Conservation (phyloP, 768 basidiomycete species). For the Russula sp. region DNA sequence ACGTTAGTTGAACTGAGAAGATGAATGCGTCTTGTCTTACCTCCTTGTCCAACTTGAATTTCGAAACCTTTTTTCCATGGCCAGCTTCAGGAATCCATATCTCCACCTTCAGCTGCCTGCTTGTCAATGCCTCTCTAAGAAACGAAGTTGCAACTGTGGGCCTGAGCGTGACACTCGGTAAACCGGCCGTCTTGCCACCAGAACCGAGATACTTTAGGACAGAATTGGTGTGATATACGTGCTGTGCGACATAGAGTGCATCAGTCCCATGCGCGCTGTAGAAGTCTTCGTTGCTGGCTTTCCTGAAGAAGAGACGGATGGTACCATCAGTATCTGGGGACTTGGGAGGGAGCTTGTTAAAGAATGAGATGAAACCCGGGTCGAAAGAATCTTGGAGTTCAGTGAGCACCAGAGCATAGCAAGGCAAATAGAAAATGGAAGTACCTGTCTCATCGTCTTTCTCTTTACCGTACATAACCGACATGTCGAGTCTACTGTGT, state of each 20-base stretch:
- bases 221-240: slow-evolving; percentile 81
- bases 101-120: slow-evolving; percentile 85
- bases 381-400: slow-evolving; percentile 15
- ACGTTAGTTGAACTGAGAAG: neutral
- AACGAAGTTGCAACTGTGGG: slow-evolving; percentile 71
- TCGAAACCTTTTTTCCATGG: slow-evolving; percentile 65
- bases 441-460: slow-evolving; percentile 39
- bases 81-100: slow-evolving; percentile 78
- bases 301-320: slow-evolving; percentile 80
- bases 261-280: slow-evolving; percentile 88
- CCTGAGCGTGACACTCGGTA: slow-evolving; percentile 77
- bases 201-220: slow-evolving; percentile 88
- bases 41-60: slow-evolving; percentile 79
- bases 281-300: slow-evolving; percentile 48
- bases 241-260: slow-evolving; percentile 78
- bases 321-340: slow-evolving; percentile 68
- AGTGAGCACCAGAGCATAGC: neutral
- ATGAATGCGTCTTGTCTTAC: slow-evolving; percentile 33
- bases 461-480: slow-evolving; percentile 61
- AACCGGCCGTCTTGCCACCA: slow-evolving; percentile 48
- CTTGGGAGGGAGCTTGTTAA: slow-evolving; percentile 52
- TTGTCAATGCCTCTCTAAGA: slow-evolving; percentile 83
- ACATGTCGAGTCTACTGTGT: slow-evolving; percentile 32
- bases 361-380: slow-evolving; percentile 68
- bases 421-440: neutral